phyloP scores from a whole-genome alignment of 1,284 basidiomycete genomes.

The Pholiota adiposa region DNA sequence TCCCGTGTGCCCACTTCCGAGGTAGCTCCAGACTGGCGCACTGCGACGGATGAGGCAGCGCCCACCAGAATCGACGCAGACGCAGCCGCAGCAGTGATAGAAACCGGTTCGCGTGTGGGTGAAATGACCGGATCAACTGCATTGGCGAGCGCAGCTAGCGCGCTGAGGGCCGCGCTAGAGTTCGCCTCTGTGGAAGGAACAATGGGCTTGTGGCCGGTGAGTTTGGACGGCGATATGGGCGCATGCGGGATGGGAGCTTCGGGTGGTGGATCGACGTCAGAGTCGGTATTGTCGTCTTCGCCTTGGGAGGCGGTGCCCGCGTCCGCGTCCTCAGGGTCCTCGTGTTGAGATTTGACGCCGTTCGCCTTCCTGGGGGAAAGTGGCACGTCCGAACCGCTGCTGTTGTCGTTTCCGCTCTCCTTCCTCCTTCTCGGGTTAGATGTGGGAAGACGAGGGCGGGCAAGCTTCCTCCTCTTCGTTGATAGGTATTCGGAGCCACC shows the following conservation, averaged over 20 bases:
- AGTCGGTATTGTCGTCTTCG: slow-evolving; percentile 29
- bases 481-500: slow-evolving; percentile 22
- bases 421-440: slow-evolving; percentile 20
- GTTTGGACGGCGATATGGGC: slow-evolving; percentile 18
- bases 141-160: slow-evolving; percentile 41
- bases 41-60: slow-evolving; percentile 33
- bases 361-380: slow-evolving; percentile 45
- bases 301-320: slow-evolving; percentile 19
- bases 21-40: slow-evolving; percentile 24
- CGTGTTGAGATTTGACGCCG: slow-evolving; percentile 33
- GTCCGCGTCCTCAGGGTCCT: slow-evolving; percentile 27
- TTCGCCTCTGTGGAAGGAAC: slow-evolving; percentile 31
- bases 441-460: slow-evolving; percentile 16
- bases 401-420: slow-evolving; percentile 15
- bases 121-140: slow-evolving; percentile 42
- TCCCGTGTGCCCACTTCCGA: slow-evolving; percentile 3
- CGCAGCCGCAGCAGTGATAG: slow-evolving; percentile 45
- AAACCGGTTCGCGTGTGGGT: slow-evolving; percentile 40
- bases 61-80: slow-evolving; percentile 55
- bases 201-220: slow-evolving; percentile 15
- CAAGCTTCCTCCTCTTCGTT: slow-evolving; percentile 16
- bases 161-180: slow-evolving; percentile 41
- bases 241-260: slow-evolving; percentile 7
- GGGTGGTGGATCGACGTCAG: slow-evolving; percentile 32
- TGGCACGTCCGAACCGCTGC: slow-evolving; percentile 21